Evolutionary conservation across 2,329 filamentous ascomycete genomes (phyloP).

Genomic region (Sporothrix dimorphospora): DNA sequence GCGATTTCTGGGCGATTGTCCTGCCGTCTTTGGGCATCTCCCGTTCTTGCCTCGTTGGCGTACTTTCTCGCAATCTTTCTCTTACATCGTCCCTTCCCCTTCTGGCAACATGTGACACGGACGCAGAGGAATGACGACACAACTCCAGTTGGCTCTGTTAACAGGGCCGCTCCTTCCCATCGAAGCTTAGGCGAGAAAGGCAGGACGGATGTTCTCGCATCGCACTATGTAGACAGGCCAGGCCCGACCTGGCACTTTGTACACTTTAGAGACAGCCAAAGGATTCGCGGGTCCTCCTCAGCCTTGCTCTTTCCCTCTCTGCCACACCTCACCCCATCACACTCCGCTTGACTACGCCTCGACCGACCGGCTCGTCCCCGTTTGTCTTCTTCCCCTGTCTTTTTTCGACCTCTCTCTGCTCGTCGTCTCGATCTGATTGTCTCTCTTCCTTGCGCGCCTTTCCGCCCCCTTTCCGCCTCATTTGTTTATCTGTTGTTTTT

Average conservation of each 20-base stretch:
- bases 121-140: neutral
- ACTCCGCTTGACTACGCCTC: constrained; percentile 12
- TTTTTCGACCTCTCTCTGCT: neutral
- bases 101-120: neutral
- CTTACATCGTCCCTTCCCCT: constrained; percentile 2
- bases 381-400: neutral
- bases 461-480: neutral
- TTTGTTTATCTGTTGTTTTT: neutral
- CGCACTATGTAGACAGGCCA: neutral
- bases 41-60: neutral
- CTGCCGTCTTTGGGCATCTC: neutral
- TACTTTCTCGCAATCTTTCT: neutral
- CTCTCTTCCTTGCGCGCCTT: neutral
- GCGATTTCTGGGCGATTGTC: neutral
- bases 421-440: neutral
- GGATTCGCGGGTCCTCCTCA: constrained; percentile 6
- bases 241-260: neutral
- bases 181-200: neutral
- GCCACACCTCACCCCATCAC: constrained; percentile 15
- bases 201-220: neutral
- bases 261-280: neutral
- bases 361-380: neutral
- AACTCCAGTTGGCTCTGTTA: neutral
- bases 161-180: constrained; percentile 16
- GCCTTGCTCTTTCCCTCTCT: constrained; percentile 21